Evolutionary conservation across 495 filamentous ascomycete genomes (phyloP), one percentile per base, ranked within the genome.

Genomic region (Neurospora terricola): DNA sequence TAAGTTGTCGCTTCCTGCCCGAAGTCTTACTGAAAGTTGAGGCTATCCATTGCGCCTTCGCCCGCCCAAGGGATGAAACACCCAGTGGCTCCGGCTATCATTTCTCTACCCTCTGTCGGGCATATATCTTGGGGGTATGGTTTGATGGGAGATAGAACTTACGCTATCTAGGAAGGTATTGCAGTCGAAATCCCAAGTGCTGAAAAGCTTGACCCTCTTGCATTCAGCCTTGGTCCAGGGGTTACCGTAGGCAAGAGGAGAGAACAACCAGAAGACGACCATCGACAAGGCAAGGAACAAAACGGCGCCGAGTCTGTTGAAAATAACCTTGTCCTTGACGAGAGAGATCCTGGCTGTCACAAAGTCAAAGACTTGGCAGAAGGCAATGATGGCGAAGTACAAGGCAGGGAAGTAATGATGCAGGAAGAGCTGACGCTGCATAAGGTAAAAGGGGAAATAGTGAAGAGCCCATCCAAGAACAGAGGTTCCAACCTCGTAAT

Each of bases 391-490:
- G 72, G 93, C 94, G 78, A 98, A 98, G 83, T 97, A 97, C 16
- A 99, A 88, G 3, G 96, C 96, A 0, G 81, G 81, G 80, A 97
- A 93, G 79, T 97, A 97, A 83, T 97, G 94, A 80, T 97, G 94
- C 66, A 97, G 85, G 87, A 97, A 97, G 23, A 97, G 89, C 82
- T 97, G 94, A 71, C 94, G 92, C 78, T 94, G 90, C 94, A 97
- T 97, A 30, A 97, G 88, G 81, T 87, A 97, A 84, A 97, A 97
- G n/a, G 94, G 94, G 86, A 97, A 96, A 82, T 97, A 97, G 78
- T 97, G 94, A 83, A 97, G 92, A 23, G 91, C 91, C 94, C 94
- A 97, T 59, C 92, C 96, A 30, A 99, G 88, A 14, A 98, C 93
- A 38, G 88, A 91, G 11, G 89, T 93, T 72, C 96, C 96, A 76